A percentile compares a stretch with the other conserved stretches of the same genome.
Conservation (phyloP, 306 rosid species). For the Quercus variabilis region DNA sequence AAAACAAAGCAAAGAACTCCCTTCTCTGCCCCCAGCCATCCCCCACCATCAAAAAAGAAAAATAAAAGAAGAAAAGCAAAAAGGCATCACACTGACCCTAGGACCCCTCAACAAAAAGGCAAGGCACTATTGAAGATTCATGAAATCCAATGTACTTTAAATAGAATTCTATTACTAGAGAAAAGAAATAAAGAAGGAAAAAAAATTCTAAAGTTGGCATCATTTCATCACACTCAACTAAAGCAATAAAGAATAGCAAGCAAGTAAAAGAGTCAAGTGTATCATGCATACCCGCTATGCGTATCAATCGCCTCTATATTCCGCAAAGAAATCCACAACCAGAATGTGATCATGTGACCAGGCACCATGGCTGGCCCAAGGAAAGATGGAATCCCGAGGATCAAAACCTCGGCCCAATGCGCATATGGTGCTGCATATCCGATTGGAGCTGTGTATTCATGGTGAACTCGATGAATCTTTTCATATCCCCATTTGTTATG, state of each 20-base stretch:
- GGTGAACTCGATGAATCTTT: slow-evolving; percentile 78
- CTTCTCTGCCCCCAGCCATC: not conserved
- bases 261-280: not conserved
- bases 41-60: not conserved
- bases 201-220: slow-evolving; percentile 32
- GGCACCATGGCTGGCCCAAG: slow-evolving; percentile 81
- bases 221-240: slow-evolving; percentile 25
- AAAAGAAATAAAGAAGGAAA: slow-evolving; percentile 15
- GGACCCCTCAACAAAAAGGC: slow-evolving; percentile 35
- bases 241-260: slow-evolving; percentile 12
- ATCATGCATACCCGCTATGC: slow-evolving; percentile 71
- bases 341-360: slow-evolving; percentile 75
- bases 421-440: slow-evolving; percentile 82
- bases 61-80: not conserved
- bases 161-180: slow-evolving; percentile 15
- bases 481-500: slow-evolving; percentile 78
- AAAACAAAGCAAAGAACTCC: slow-evolving; percentile 3
- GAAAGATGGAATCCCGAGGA: slow-evolving; percentile 74
- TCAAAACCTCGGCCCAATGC: slow-evolving; percentile 84
- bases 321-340: slow-evolving; percentile 80
- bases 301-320: slow-evolving; percentile 84
- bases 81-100: slow-evolving; percentile 21
- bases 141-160: slow-evolving; percentile 45
- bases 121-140: slow-evolving; percentile 40
- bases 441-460: slow-evolving; percentile 74